Conservation (phyloP, 768 basidiomycete genomes). For the Lentinula detonsa region DNA sequence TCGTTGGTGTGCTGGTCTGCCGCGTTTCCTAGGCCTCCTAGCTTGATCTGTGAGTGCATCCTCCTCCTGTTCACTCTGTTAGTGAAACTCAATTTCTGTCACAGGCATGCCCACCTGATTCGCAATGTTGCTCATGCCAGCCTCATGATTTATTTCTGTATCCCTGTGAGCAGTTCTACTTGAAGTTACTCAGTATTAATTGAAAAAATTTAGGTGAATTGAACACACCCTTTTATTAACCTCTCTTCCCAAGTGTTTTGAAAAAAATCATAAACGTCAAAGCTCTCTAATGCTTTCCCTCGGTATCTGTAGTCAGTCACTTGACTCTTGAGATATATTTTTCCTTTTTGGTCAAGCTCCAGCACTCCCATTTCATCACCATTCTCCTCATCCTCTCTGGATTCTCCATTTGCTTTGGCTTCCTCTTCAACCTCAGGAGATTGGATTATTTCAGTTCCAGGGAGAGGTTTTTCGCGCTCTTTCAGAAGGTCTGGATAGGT, state of each 20-base stretch:
- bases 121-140: too few species aligned
- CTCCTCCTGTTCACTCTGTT: background rate
- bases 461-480: background rate
- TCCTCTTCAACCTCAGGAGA: too few species aligned
- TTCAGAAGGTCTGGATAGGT: background rate
- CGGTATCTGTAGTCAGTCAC: slow-evolving; percentile 20
- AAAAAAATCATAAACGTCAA: slow-evolving; percentile 19
- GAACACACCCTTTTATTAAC: background rate
- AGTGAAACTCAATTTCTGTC: background rate
- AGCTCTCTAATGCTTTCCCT: slow-evolving; percentile 14
- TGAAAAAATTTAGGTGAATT: background rate
- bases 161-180: too few species aligned
- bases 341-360: background rate
- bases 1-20: slow-evolving; percentile 10
- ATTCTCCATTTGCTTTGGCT: too few species aligned
- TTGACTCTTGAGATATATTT: slow-evolving; percentile 14
- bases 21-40: background rate
- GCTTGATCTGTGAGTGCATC: background rate
- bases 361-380: background rate
- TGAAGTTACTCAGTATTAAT: too few species aligned
- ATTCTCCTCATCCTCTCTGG: background rate
- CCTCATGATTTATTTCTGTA: too few species aligned
- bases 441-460: too few species aligned
- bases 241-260: slow-evolving; percentile 24
- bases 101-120: too few species aligned